Evolutionary conservation across 2,329 filamentous ascomycete species (phyloP).

Genomic region (Intubia oerlemansii): DNA sequence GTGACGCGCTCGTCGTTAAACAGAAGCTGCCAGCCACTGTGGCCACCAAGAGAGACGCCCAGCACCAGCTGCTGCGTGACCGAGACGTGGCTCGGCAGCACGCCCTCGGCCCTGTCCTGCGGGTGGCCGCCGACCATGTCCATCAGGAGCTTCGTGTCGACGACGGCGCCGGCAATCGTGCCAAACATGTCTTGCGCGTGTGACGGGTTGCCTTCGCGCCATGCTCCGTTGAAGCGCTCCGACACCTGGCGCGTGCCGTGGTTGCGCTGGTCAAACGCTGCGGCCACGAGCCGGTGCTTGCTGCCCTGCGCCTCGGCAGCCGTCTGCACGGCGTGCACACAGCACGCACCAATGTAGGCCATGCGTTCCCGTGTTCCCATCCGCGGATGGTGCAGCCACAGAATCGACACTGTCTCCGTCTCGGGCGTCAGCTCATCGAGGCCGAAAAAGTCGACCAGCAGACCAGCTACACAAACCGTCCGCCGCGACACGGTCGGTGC

Average conservation of each 20-base stretch:
- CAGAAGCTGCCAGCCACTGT: conserved; percentile 67
- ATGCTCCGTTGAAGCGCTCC: conserved; percentile 49
- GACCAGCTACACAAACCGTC: conserved; percentile 53
- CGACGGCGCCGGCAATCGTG: conserved; percentile 48
- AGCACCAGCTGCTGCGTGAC: conserved; percentile 40
- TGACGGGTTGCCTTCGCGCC: conserved; percentile 54
- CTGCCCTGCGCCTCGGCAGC: conserved; percentile 20
- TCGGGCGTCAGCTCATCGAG: conserved; percentile 42
- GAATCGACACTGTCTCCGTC: conserved; percentile 40
- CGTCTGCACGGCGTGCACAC: conserved; percentile 36
- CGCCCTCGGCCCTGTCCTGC: background rate
- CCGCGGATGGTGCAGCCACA: conserved; percentile 85
- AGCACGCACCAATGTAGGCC: conserved; percentile 47
- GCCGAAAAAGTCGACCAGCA: conserved; percentile 63
- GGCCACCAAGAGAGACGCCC: conserved; percentile 72
- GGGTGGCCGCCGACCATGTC: conserved; percentile 34
- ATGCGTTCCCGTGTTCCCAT: conserved; percentile 51
- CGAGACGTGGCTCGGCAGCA: conserved; percentile 1
- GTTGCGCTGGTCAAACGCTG: conserved; percentile 83
- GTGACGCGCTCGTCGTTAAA: conserved; percentile 59
- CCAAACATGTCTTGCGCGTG: conserved; percentile 91
- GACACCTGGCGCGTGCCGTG: conserved; percentile 58
- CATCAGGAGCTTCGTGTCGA: conserved; percentile 57
- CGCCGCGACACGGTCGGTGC: conserved; percentile 36
- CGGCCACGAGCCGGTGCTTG: conserved; percentile 38